A percentile compares a stretch with the other conserved stretches of the same genome.
Conservation (phyloP, 768 basidiomycete species). For the Lentinula sp. region DNA sequence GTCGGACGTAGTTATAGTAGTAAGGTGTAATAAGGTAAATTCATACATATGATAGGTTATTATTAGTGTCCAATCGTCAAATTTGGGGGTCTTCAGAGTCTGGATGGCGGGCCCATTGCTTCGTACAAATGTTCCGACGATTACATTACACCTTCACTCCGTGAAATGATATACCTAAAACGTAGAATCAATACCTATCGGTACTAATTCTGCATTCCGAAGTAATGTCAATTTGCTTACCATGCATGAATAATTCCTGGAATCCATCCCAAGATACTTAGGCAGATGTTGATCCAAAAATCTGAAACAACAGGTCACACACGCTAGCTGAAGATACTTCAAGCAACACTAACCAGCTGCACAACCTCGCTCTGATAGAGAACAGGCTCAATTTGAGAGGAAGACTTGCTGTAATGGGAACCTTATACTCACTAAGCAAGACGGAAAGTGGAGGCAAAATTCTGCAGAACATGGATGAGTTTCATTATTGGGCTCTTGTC, state of each 20-base stretch:
- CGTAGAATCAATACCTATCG: not conserved
- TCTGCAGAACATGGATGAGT: conserved; percentile 8
- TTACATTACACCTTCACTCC: conserved; percentile 16
- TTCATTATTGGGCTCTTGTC: not conserved
- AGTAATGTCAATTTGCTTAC: conserved; percentile 14
- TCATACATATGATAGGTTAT: too few species aligned
- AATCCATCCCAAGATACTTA: conserved; percentile 43
- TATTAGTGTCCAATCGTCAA: too few species aligned
- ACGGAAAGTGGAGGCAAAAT: conserved; percentile 20
- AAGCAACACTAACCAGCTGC: conserved; percentile 13
- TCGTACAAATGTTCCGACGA: too few species aligned
- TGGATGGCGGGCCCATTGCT: too few species aligned
- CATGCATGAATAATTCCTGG: conserved; percentile 49
- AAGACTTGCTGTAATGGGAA: too few species aligned
- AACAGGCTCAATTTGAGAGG: not conserved
- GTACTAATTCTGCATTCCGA: too few species aligned
- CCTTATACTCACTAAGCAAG: conserved; percentile 19
- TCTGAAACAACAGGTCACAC: conserved; percentile 14
- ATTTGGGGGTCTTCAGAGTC: too few species aligned
- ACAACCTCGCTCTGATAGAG: conserved; percentile 17
- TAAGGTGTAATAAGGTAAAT: too few species aligned
- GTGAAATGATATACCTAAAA: conserved; percentile 18
- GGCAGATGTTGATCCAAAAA: conserved; percentile 30
- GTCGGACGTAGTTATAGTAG: too few species aligned
- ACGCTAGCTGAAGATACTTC: not conserved